Base-by-base conservation (phyloP, 768 basidiomycete species). In the Russula emetica region DNA sequence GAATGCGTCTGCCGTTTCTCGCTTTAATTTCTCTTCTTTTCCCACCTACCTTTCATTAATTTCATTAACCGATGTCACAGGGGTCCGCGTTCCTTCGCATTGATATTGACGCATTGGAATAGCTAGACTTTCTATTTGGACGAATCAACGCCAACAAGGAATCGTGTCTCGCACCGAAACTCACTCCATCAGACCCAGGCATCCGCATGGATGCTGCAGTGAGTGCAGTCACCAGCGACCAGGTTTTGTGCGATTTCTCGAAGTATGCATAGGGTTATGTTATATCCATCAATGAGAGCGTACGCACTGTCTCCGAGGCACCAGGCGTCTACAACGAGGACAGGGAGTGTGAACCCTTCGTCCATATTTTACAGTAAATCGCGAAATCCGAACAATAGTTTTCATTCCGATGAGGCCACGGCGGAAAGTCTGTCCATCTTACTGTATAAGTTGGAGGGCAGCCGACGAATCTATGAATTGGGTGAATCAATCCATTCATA, bases 241-340 rank as follows among this genome's bases (percentile, higher is more conserved):
- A 73, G 22, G 82, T 79, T 36, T 91, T 90, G 22, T 83, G 91
- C 11, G 55, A 67, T 3, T 72, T 80, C 32, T 76, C 94, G 42
- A 62, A 71, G 40, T 63, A 55, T 2, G n/a, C 8, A 47, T 47
- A 45, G 44, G n/a, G 44, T 10, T n/a, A 51, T 28, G 20, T 26
- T 38, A n/a, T n/a, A 24, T 54, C 18, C 66, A 69, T 80, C 44
- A 83, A 91, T 57, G 74, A 80, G 51, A 74, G 70, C 2, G 90
- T 90, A 1, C 85, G 92, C 70, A 80, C 87, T 0, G 94, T 94
- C 75, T 91, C 89, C 8, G 79, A 93, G 70, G 91, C 94, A 72
- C 92, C 91, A 4, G 87, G 86, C 2, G 74, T 88, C 32, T 90
- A 91, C 73, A 86, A 88, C 62, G 84, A 85, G 66, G 85, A 82